Evolutionary conservation across 2,329 filamentous ascomycete genomes (phyloP).

Genomic region (Fusarium mundagurra): DNA sequence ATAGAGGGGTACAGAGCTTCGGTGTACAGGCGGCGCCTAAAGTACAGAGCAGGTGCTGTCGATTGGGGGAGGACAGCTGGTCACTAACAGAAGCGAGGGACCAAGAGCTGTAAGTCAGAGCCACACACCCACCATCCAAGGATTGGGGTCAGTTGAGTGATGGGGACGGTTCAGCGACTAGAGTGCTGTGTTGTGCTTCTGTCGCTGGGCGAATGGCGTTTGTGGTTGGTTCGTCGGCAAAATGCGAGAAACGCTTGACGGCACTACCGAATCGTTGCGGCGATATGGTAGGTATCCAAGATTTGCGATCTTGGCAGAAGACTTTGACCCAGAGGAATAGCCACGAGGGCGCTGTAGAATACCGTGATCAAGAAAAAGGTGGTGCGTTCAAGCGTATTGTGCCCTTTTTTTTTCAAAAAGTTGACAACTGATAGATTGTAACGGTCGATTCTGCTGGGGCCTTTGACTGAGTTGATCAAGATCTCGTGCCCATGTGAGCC

Average conservation of each 20-base stretch:
- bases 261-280: conserved; percentile 32
- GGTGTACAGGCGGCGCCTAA: conserved; percentile 36
- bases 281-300: conserved; percentile 14
- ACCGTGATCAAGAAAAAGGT: conserved; percentile 22
- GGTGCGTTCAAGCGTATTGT: conserved; percentile 11
- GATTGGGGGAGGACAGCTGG: conserved; percentile 31
- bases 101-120: conserved; percentile 31
- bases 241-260: conserved; percentile 27
- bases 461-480: conserved; percentile 21
- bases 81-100: conserved; percentile 40
- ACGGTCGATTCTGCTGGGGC: conserved; percentile 7
- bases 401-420: not conserved
- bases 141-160: conserved; percentile 24
- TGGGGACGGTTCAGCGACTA: conserved; percentile 29
- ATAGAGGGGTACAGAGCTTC: conserved; percentile 35
- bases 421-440: conserved; percentile 15
- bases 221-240: conserved; percentile 36
- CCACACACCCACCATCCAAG: conserved; percentile 41
- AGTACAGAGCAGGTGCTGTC: conserved; percentile 25
- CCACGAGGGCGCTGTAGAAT: conserved; percentile 19
- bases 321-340: conserved; percentile 9
- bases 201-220: conserved; percentile 18
- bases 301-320: conserved; percentile 20
- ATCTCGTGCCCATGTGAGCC: conserved; percentile 36
- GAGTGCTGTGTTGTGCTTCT: conserved; percentile 16